Evolutionary conservation across 2,329 filamentous ascomycete species (phyloP).

Genomic region (Bimuria novae-zelandiae): DNA sequence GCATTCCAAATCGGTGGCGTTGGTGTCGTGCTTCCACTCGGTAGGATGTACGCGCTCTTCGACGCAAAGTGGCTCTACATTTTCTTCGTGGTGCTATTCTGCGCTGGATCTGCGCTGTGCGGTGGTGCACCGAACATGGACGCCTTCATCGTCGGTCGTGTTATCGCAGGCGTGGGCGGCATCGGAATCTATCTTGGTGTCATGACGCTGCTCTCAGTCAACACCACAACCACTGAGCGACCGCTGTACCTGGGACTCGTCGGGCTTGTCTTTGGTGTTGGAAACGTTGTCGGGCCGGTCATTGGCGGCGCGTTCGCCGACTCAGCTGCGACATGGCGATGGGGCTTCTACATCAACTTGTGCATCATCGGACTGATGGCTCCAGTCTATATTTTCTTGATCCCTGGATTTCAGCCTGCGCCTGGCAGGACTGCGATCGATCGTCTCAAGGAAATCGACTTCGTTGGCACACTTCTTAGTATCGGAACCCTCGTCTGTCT

Average conservation of each 20-base stretch:
- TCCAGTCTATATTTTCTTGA: not conserved
- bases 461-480: not conserved
- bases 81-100: constrained; percentile 27
- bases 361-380: not conserved
- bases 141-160: constrained; percentile 49
- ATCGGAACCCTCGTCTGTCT: not conserved
- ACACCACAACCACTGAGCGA: constrained; percentile 37
- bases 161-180: constrained; percentile 52
- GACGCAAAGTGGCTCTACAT: constrained; percentile 52
- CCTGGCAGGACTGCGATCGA: not conserved
- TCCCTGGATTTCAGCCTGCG: not conserved
- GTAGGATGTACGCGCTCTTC: constrained; percentile 50
- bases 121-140: constrained; percentile 38
- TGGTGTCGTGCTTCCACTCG: constrained; percentile 21
- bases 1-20: constrained; percentile 21
- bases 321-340: constrained; percentile 4
- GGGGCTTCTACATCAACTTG: not conserved
- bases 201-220: constrained; percentile 1
- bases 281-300: constrained; percentile 52
- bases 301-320: constrained; percentile 51
- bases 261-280: constrained; percentile 50
- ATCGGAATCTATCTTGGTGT: constrained; percentile 50
- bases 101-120: constrained; percentile 40
- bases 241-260: constrained; percentile 38
- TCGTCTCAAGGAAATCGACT: not conserved